Conservation (phyloP, 2,329 filamentous ascomycete species). For the Xylaria sp. region DNA sequence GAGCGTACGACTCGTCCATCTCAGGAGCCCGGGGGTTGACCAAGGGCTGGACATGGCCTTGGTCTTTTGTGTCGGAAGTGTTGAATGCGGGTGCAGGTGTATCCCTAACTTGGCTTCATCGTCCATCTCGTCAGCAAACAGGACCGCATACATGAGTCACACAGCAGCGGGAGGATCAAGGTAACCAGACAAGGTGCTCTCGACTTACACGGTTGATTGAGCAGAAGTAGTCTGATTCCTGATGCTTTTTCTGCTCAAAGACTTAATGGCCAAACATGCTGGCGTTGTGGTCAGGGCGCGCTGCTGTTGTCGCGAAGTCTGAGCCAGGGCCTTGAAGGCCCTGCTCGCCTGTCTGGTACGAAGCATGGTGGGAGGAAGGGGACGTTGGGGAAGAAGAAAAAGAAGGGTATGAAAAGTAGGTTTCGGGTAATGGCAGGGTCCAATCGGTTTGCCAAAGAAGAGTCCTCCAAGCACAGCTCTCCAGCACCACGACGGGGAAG, state of each 20-base stretch:
- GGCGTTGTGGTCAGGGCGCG: constrained; percentile 47
- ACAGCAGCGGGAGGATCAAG: neutral
- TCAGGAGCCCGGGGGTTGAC: constrained; percentile 61
- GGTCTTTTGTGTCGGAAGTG: constrained; percentile 44
- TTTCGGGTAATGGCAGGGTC: neutral
- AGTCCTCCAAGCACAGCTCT: constrained; percentile 14
- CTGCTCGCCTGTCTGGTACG: constrained; percentile 50
- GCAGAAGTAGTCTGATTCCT: constrained; percentile 55
- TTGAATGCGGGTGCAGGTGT: constrained; percentile 67
- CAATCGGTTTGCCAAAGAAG: neutral
- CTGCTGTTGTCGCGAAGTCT: constrained; percentile 40
- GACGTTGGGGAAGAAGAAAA: constrained; percentile 15
- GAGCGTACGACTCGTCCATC: constrained; percentile 79
- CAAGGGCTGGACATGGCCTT: constrained; percentile 70
- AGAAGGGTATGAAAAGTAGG: neutral
- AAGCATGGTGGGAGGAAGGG: constrained; percentile 47
- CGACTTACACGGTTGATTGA: constrained; percentile 56
- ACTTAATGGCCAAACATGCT: constrained; percentile 39
- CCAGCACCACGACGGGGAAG: constrained; percentile 11
- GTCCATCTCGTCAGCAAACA: constrained; percentile 3
- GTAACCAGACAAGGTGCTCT: neutral
- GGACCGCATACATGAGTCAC: neutral
- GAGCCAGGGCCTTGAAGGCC: constrained; percentile 49
- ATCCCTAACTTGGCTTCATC: constrained; percentile 56
- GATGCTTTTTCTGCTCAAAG: constrained; percentile 44